Conservation (phyloP, 2,329 filamentous ascomycete genomes). For the Penicillium sp. region DNA sequence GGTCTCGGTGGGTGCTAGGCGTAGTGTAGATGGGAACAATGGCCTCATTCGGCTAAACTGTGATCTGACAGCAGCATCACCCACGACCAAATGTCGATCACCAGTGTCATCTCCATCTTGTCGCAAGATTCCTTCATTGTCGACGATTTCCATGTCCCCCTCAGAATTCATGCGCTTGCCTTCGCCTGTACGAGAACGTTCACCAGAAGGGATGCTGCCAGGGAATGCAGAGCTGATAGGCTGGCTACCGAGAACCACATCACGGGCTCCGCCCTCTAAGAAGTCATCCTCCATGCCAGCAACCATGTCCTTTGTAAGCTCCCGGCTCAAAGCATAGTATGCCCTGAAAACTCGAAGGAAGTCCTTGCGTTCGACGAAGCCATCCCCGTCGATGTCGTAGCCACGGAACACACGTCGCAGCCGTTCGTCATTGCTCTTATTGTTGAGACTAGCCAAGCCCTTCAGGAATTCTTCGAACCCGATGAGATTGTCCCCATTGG, state of each 20-base stretch:
- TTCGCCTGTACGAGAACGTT: conserved; percentile 61
- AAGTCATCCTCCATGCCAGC: conserved; percentile 76
- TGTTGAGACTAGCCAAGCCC: conserved; percentile 68
- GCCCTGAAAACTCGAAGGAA: conserved; percentile 89
- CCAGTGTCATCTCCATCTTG: conserved; percentile 62
- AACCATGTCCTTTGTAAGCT: conserved; percentile 82
- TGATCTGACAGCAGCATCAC: conserved; percentile 44
- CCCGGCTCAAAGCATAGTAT: conserved; percentile 86
- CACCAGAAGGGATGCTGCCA: conserved; percentile 64
- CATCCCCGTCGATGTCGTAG: conserved; percentile 88
- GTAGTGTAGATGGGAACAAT: conserved; percentile 33
- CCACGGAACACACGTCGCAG: conserved; percentile 76
- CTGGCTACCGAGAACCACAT: conserved; percentile 72
- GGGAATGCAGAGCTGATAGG: conserved; percentile 78
- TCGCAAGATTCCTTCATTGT: conserved; percentile 60
- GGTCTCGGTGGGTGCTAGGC: conserved; percentile 20
- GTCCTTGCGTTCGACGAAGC: conserved; percentile 79
- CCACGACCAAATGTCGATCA: conserved; percentile 61
- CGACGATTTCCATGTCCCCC: conserved; percentile 64
- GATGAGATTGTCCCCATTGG: conserved; percentile 82
- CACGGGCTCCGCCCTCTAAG: conserved; percentile 71
- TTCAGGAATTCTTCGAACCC: conserved; percentile 89
- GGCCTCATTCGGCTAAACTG: conserved; percentile 37
- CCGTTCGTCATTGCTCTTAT: conserved; percentile 62
- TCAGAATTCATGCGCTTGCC: conserved; percentile 65